phyloP scores from a whole-genome alignment of 306 rosid genomes.

The Vigna reflexopilosa region DNA sequence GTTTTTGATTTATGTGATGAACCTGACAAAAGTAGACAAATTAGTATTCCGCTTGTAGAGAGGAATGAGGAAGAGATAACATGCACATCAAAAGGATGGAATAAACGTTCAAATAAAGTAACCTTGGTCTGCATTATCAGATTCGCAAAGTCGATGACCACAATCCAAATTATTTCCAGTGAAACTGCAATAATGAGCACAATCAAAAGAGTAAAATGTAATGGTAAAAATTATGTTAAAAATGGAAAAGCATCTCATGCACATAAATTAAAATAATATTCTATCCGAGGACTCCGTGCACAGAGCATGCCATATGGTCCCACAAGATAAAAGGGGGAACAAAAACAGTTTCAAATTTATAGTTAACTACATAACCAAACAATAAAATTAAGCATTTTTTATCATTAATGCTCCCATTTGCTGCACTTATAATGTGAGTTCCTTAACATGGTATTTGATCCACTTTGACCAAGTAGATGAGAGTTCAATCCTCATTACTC shows the following conservation, averaged over 20 bases:
- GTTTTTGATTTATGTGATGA: constrained; percentile 61
- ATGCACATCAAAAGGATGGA: background rate
- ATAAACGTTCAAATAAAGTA: constrained; percentile 44
- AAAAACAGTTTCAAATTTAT: constrained; percentile 2
- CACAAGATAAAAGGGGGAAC: background rate
- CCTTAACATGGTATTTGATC: constrained; percentile 1
- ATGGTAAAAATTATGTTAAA: background rate
- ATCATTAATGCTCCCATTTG: constrained; percentile 8
- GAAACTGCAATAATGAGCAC: constrained; percentile 69
- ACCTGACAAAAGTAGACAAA: constrained; percentile 57
- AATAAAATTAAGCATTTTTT: constrained; percentile 32
- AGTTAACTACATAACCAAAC: background rate
- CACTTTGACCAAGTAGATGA: constrained; percentile 4
- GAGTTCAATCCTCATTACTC: constrained; percentile 4
- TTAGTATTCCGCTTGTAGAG: constrained; percentile 39
- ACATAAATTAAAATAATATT: constrained; percentile 20
- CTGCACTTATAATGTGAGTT: background rate
- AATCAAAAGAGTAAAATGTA: constrained; percentile 23
- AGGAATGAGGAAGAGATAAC: constrained; percentile 1
- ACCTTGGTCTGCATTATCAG: constrained; percentile 69
- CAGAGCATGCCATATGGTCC: background rate
- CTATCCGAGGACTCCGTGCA: constrained; percentile 5
- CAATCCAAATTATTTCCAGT: constrained; percentile 84
- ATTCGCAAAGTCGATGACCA: constrained; percentile 66
- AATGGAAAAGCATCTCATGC: background rate